A percentile compares a stretch with the other conserved stretches of the same genome.
These are phyloP conservation scores for Apocynum venetum DNA, from an alignment of 257 asterid species.

Conservation along the genomic window DNA sequence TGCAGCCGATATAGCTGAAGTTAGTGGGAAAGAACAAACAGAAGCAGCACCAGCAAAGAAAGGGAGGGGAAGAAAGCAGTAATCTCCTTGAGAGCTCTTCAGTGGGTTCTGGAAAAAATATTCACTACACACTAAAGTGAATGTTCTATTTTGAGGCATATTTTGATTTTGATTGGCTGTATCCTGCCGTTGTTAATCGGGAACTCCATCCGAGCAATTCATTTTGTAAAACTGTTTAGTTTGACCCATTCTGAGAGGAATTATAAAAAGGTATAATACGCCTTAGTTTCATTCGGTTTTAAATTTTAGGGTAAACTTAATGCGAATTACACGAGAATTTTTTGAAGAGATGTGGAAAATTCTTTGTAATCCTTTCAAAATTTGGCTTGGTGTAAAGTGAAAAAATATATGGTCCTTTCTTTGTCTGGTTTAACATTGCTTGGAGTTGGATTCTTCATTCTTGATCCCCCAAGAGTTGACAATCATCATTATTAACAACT, in stretches of 20 bases:
- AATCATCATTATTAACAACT: background rate
- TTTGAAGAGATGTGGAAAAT: background rate
- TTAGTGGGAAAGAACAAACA: slow-evolving; percentile 57
- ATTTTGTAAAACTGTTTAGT: background rate
- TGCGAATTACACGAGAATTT: background rate
- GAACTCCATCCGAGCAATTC: background rate
- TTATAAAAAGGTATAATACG: background rate
- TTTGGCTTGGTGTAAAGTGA: background rate
- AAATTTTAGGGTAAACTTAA: background rate
- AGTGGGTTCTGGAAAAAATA: background rate
- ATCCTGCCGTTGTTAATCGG: background rate
- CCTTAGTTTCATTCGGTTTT: background rate
- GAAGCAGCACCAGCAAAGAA: slow-evolving; percentile 61
- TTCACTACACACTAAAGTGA: background rate
- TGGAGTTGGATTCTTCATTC: background rate
- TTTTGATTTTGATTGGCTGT: background rate
- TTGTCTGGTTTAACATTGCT: background rate
- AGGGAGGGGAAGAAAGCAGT: slow-evolving; percentile 76
- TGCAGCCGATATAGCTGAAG: slow-evolving; percentile 64
- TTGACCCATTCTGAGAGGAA: background rate
- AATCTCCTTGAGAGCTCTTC: slow-evolving; percentile 12
- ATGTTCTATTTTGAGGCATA: background rate
- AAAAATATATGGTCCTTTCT: background rate
- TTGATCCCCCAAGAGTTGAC: background rate
- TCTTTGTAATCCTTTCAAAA: background rate